Evolutionary conservation across 2,329 filamentous ascomycete species (phyloP).

Genomic region (Sporothrix brasiliensis): DNA sequence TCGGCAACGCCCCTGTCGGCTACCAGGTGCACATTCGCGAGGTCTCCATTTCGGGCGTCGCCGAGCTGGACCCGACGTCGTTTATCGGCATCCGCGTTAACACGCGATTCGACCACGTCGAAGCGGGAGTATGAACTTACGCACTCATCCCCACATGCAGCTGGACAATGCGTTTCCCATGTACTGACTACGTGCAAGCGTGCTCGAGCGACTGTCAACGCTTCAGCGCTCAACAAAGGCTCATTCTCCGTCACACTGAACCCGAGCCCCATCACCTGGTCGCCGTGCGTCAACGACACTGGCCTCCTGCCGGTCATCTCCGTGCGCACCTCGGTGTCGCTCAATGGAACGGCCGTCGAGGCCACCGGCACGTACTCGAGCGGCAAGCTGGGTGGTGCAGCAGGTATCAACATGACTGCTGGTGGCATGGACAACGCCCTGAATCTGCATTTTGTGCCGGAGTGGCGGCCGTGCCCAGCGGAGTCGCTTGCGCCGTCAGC

Average conservation of each 20-base stretch:
- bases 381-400: conserved; percentile 31
- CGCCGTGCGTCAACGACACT: conserved; percentile 33
- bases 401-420: neutral
- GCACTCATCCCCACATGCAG: neutral
- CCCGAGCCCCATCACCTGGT: conserved; percentile 35
- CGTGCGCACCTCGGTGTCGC: conserved; percentile 35
- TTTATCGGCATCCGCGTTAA: conserved; percentile 34
- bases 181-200: neutral
- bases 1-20: conserved; percentile 37
- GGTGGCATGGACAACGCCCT: conserved; percentile 35
- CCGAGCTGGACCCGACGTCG: conserved; percentile 33
- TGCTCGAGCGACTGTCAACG: conserved; percentile 27
- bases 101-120: conserved; percentile 33
- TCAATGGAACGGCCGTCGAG: conserved; percentile 33
- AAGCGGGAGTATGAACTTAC: conserved; percentile 34
- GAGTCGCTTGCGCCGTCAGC: conserved; percentile 12
- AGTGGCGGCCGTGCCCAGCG: conserved; percentile 35
- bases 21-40: conserved; percentile 36
- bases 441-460: conserved; percentile 35
- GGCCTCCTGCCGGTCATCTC: conserved; percentile 35
- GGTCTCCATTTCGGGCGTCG: conserved; percentile 35
- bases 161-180: neutral
- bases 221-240: conserved; percentile 32
- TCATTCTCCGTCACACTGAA: conserved; percentile 29
- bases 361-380: conserved; percentile 33